A percentile compares a stretch with the other conserved stretches of the same genome.
Conservation (phyloP, 805 yeast genomes). For the Lipomyces sp. region DNA sequence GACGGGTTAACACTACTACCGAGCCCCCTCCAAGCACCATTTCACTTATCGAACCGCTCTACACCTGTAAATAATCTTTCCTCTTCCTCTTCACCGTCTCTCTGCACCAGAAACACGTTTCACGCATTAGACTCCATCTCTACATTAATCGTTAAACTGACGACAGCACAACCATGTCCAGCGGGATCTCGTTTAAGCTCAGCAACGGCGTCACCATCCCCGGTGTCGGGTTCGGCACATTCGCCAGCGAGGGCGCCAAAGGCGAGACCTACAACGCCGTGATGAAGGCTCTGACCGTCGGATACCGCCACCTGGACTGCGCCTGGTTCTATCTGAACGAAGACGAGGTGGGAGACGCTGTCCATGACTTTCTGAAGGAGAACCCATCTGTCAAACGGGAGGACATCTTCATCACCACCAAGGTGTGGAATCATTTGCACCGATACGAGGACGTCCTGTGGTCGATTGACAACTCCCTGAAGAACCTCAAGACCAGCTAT, state of each 20-base stretch:
- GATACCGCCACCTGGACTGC: constrained; percentile 66
- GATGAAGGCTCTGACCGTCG: constrained; percentile 53
- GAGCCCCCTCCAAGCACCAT: constrained; percentile 9
- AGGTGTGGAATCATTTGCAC: constrained; percentile 49
- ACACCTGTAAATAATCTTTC: constrained; percentile 9
- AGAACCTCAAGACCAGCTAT: constrained; percentile 69
- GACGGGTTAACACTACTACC: constrained; percentile 6
- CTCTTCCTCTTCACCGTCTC: constrained; percentile 8
- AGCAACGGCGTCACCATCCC: constrained; percentile 70
- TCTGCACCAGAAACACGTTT: constrained; percentile 7
- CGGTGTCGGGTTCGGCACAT: constrained; percentile 72
- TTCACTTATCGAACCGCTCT: constrained; percentile 7
- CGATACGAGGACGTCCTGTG: constrained; percentile 41
- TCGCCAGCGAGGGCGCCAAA: constrained; percentile 40
- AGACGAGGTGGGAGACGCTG: constrained; percentile 57
- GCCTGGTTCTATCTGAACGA: constrained; percentile 63
- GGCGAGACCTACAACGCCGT: constrained; percentile 54
- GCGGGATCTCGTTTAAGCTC: constrained; percentile 8
- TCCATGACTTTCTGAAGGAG: constrained; percentile 38
- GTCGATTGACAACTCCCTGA: constrained; percentile 58
- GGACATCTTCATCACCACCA: constrained; percentile 51
- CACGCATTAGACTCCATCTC: constrained; percentile 8
- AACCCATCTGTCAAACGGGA: constrained; percentile 56
- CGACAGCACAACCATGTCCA: constrained; percentile 10
- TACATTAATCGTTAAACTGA: constrained; percentile 9